Percentiles rank a stretch among this genome's conserved stretches.
Conservation (phyloP, 192 early-diverging fungal genomes). For the Backusella sp. region DNA sequence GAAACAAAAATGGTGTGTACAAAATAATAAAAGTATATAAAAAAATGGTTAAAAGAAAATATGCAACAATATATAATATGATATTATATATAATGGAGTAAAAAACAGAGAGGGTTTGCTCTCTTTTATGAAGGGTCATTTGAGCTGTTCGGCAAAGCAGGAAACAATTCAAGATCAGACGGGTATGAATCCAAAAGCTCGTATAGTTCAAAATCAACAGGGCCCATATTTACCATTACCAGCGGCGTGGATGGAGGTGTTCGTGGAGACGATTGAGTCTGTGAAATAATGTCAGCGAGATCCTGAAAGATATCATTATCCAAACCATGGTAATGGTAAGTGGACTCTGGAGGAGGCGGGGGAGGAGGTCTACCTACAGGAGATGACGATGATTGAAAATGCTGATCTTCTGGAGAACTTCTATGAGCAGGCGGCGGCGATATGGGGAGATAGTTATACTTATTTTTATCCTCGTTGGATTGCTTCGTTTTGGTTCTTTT, state of each 20-base stretch:
- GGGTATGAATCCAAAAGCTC: background rate
- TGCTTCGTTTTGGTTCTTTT: background rate
- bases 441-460: background rate
- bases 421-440: background rate
- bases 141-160: background rate
- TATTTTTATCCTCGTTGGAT: background rate
- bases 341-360: background rate
- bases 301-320: background rate
- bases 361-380: background rate
- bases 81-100: background rate
- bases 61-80: background rate
- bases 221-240: background rate
- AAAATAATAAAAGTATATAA: background rate
- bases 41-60: background rate
- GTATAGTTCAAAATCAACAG: background rate
- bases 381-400: background rate
- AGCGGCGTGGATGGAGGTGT: background rate
- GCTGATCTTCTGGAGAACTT: background rate
- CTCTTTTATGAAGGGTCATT: background rate
- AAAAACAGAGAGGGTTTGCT: background rate
- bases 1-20: background rate
- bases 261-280: background rate
- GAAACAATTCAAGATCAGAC: background rate
- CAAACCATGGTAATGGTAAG: background rate
- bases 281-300: background rate